phyloP scores from a whole-genome alignment of 2,329 filamentous ascomycete species.

The Colletotrichum chlorophyti region DNA sequence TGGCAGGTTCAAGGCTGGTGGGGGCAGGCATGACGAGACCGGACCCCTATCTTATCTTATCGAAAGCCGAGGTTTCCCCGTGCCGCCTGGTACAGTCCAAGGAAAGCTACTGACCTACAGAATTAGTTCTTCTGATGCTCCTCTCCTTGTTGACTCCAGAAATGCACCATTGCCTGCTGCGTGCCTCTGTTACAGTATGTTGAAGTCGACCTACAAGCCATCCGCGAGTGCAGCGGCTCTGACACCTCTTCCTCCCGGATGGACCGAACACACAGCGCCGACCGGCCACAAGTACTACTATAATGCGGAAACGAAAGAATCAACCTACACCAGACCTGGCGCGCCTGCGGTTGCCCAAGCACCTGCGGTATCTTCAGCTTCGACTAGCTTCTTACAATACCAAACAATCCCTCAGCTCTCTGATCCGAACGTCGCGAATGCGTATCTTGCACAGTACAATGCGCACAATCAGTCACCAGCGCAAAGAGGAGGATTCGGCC shows the following conservation, averaged over 20 bases:
- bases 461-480: constrained; percentile 45
- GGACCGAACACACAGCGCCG: constrained; percentile 93
- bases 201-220: constrained; percentile 79
- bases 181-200: constrained; percentile 53
- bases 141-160: neutral
- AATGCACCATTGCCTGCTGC: neutral
- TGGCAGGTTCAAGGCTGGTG: neutral
- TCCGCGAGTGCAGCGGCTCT: constrained; percentile 46
- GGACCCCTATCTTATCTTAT: constrained; percentile 25
- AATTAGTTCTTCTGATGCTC: neutral
- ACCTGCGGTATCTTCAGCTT: constrained; percentile 28
- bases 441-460: constrained; percentile 64
- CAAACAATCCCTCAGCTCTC: constrained; percentile 52
- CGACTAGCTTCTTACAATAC: constrained; percentile 50
- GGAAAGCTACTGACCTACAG: neutral
- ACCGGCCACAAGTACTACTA: constrained; percentile 90
- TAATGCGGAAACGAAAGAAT: constrained; percentile 80
- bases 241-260: constrained; percentile 76
- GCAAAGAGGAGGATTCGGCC: constrained; percentile 48
- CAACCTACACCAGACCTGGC: constrained; percentile 83
- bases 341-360: constrained; percentile 31
- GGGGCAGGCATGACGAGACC: neutral
- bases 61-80: constrained; percentile 14
- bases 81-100: neutral
- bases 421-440: constrained; percentile 64